Evolutionary conservation across 2,329 filamentous ascomycete species (phyloP).

Genomic region (Ophiostoma sp.): DNA sequence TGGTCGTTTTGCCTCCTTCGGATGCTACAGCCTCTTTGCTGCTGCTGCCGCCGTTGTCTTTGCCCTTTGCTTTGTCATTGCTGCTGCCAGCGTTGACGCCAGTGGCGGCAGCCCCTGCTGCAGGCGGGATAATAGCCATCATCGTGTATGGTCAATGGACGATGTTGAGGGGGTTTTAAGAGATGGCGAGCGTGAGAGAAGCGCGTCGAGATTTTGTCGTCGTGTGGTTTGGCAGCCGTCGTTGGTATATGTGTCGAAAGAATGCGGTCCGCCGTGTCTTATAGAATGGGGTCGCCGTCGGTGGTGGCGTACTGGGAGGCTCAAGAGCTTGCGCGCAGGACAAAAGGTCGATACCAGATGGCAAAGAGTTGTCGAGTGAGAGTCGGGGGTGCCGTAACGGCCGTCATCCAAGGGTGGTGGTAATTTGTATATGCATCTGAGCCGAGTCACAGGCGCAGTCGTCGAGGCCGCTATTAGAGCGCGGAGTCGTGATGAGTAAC

Average conservation of each 20-base stretch:
- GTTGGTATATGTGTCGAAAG: not conserved
- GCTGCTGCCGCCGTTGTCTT: constrained; percentile 16
- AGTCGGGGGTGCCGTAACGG: constrained; percentile 23
- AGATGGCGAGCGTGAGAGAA: not conserved
- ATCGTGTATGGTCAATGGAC: constrained; percentile 6
- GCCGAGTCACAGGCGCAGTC: constrained; percentile 5
- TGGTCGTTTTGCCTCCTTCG: constrained; percentile 14
- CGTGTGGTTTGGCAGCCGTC: not conserved
- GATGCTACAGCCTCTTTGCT: constrained; percentile 12
- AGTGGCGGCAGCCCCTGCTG: constrained; percentile 12
- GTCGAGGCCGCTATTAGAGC: constrained; percentile 9
- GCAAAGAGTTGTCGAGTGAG: not conserved
- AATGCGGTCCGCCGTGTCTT: not conserved
- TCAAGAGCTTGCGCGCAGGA: not conserved
- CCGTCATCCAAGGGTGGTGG: constrained; percentile 25
- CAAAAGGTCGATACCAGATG: constrained; percentile 13
- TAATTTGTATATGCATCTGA: constrained; percentile 25
- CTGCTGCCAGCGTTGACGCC: constrained; percentile 5
- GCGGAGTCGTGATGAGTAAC: not conserved
- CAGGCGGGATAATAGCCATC: constrained; percentile 26
- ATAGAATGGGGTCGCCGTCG: not conserved
- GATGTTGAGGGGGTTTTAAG: not conserved
- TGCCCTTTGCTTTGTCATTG: constrained; percentile 14
- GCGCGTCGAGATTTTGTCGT: not conserved
- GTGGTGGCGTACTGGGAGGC: not conserved